These are phyloP conservation scores for Metschnikowia peoriensis DNA, from an alignment of 805 yeast species.

Conservation along the genomic window DNA sequence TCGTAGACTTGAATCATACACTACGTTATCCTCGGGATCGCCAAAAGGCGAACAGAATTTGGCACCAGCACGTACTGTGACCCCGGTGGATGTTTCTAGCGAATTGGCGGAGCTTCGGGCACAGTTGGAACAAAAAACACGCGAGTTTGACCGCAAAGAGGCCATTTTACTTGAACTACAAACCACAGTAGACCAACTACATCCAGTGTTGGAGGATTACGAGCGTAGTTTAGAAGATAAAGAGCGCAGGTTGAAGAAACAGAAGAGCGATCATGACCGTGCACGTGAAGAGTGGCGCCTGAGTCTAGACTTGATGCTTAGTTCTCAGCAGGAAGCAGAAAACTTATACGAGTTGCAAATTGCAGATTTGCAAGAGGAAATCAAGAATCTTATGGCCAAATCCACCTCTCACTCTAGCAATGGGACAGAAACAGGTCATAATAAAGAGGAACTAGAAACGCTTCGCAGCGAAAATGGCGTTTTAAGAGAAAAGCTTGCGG, in stretches of 20 bases:
- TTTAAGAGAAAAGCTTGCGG: neutral
- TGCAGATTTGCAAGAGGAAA: conserved; percentile 29
- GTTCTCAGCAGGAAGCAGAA: conserved; percentile 56
- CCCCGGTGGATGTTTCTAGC: neutral
- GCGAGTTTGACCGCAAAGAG: conserved; percentile 41
- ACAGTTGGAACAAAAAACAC: conserved; percentile 11
- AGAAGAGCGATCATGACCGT: conserved; percentile 46
- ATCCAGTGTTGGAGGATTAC: conserved; percentile 46
- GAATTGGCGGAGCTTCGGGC: conserved; percentile 8
- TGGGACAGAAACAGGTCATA: neutral
- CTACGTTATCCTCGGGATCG: neutral
- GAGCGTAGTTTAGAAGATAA: conserved; percentile 41
- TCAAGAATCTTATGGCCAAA: conserved; percentile 3
- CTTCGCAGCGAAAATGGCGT: conserved; percentile 2
- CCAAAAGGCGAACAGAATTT: neutral
- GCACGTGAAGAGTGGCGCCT: conserved; percentile 61
- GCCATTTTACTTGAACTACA: conserved; percentile 49
- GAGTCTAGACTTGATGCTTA: conserved; percentile 53
- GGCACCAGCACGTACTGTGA: neutral
- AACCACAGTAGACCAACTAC: conserved; percentile 47
- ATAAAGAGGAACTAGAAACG: neutral
- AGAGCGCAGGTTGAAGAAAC: conserved; percentile 48
- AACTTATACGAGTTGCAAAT: conserved; percentile 47
- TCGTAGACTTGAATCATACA: neutral
- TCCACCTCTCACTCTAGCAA: neutral